Evolutionary conservation across 2,329 filamentous ascomycete genomes (phyloP), one percentile per base, ranked within the genome.

Genomic region (Cryphonectria nitschkei): DNA sequence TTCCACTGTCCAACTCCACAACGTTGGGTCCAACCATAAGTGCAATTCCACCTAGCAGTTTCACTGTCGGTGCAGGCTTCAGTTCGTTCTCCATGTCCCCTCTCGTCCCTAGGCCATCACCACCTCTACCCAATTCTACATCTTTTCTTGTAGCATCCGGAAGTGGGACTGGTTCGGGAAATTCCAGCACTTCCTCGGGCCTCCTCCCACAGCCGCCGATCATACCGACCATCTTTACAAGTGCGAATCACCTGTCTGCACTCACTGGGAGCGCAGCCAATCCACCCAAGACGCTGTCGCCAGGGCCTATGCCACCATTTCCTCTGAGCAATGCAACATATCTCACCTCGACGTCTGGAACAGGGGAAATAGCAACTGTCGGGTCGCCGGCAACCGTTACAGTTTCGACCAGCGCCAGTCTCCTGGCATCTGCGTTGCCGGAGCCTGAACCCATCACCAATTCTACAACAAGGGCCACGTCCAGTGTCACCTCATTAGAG

Each of bases 91-190:
- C 63, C n/a, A 14, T 29, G n/a, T 34, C 43, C 6, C 26, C 63
- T 7, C 32, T 14, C 14, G 26, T 7, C 3, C 63, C 46, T 2
- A 22, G 46, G 16, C 46, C 63, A 50, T 32, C 41, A 22, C 63
- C 41, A 22, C 63, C 63, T 34, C 16, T 52, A 3, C 29, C 43
- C 63, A 65, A 65, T 26, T 46, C n/a, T n/a, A 64, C 61, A 64
- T 41, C 37, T 1, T 63, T n/a, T 22, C 34, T 63, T 19, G 29
- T 6, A 22, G 19, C 7, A 34, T n/a, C 56, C 13, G 32, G 58
- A n/a, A 39, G 16, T n/a, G 9, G 19, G 16, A 61, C 58, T 9
- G 19, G 16, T 11, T 37, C 6, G 9, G 58, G 32, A 34, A 3
- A 11, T 2, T 37, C 19, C 6, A 61, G 8, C 14, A 61, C 58